A percentile compares a stretch with the other conserved stretches of the same genome.
Evolutionary conservation across 352 stramenopile species (phyloP).

Genomic region (Globisporangium radiosum): DNA sequence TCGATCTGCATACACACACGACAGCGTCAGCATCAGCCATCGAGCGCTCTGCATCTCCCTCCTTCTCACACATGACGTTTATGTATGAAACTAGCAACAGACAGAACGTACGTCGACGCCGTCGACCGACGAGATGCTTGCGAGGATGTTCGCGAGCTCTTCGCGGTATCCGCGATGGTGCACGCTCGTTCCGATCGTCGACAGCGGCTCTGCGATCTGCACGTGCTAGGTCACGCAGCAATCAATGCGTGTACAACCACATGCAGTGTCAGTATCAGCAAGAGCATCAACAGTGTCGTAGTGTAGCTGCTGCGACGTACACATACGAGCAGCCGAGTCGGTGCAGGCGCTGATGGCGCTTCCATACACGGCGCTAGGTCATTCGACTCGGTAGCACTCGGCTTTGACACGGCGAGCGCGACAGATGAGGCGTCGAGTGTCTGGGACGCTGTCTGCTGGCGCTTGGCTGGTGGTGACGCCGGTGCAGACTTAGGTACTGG

Average conservation of each 20-base stretch:
- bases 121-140: conserved; percentile 29
- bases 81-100: background rate
- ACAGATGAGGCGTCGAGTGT: no score
- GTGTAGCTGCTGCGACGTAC: background rate
- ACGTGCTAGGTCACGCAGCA: conserved; percentile 17
- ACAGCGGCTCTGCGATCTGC: conserved; percentile 28
- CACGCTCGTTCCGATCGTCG: conserved; percentile 5
- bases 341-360: background rate
- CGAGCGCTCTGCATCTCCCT: background rate
- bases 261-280: background rate
- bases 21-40: background rate
- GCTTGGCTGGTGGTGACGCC: no score
- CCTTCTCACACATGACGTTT: background rate
- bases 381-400: background rate
- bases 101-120: conserved; percentile 28
- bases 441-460: no score
- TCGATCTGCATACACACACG: conserved; percentile 16
- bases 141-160: conserved; percentile 43
- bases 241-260: background rate
- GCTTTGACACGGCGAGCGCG: no score
- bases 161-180: conserved; percentile 29
- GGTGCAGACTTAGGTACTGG: background rate
- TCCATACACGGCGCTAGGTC: background rate
- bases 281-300: background rate
- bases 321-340: background rate